Conservation (phyloP, 345 rosid genomes). For the Acer saccharum region DNA sequence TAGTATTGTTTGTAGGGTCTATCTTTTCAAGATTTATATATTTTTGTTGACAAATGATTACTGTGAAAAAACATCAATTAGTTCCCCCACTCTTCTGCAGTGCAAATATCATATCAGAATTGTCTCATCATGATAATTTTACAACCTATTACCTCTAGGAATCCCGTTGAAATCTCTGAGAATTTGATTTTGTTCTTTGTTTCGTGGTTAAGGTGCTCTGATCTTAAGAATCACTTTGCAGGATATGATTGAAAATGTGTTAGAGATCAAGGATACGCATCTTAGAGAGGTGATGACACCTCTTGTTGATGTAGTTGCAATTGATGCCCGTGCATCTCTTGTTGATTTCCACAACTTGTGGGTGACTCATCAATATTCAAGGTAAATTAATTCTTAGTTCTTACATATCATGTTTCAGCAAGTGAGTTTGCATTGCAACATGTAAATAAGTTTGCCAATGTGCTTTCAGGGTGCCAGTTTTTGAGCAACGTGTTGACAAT, state of each 20-base stretch:
- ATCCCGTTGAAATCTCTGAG: neutral
- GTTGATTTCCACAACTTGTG: constrained; percentile 85
- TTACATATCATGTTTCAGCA: constrained; percentile 3
- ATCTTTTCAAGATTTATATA: neutral
- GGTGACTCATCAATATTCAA: constrained; percentile 98
- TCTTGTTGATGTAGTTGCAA: constrained; percentile 97
- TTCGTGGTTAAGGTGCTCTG: constrained; percentile 23
- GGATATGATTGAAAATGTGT: constrained; percentile 99
- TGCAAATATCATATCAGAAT: too few relatives aligned
- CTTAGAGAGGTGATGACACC: constrained; percentile 99
- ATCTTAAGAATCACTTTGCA: constrained; percentile 33
- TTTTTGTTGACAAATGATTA: neutral
- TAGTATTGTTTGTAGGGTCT: neutral
- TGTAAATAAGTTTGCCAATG: constrained; percentile 23
- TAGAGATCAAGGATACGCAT: constrained; percentile 96
- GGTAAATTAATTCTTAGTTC: constrained; percentile 37
- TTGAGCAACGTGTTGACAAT: constrained; percentile 98
- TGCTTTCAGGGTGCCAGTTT: constrained; percentile 87
- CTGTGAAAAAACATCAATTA: too few relatives aligned
- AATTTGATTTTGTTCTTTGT: neutral
- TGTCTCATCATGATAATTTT: neutral
- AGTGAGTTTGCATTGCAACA: constrained; percentile 16
- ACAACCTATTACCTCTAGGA: neutral
- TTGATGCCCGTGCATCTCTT: constrained; percentile 79
- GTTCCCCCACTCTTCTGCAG: too few relatives aligned